A percentile compares a stretch with the other conserved stretches of the same genome.
phyloP scores from a whole-genome alignment of 2,329 filamentous ascomycete species.

The Corinectria fuckeliana region DNA sequence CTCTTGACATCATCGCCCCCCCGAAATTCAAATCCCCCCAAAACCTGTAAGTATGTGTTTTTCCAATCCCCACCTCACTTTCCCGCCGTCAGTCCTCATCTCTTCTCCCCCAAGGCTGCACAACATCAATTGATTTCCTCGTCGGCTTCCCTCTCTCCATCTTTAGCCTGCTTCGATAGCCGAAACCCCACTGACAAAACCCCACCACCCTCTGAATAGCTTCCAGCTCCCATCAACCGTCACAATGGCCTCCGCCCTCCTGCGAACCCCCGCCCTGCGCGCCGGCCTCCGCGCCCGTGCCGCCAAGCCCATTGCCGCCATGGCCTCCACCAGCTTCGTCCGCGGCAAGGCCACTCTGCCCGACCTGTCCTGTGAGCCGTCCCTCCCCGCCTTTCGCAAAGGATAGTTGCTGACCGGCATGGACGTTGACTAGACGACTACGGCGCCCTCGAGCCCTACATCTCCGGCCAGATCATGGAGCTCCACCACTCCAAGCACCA shows the following conservation, averaged over 20 bases:
- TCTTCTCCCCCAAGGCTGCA: too few relatives aligned
- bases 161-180: background rate
- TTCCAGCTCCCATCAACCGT: constrained; percentile 17
- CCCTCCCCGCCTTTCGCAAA: background rate
- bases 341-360: constrained; percentile 92
- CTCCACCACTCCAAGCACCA: constrained; percentile 95
- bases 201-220: constrained; percentile 16
- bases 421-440: constrained; percentile 80
- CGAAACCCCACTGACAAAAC: constrained; percentile 18
- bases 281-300: constrained; percentile 73
- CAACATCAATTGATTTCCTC: background rate
- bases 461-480: constrained; percentile 95
- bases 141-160: background rate
- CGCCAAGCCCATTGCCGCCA: constrained; percentile 66
- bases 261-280: constrained; percentile 74
- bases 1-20: constrained; percentile 41
- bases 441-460: constrained; percentile 83
- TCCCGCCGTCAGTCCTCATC: background rate
- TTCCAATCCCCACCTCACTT: background rate
- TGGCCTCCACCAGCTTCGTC: constrained; percentile 77
- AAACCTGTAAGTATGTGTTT: constrained; percentile 6
- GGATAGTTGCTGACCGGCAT: background rate
- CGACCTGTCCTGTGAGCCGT: constrained; percentile 69
- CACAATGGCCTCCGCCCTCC: constrained; percentile 77
- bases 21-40: background rate